A percentile compares a stretch with the other conserved stretches of the same genome.
Evolutionary conservation across 148 eudicot species (phyloP).

Genomic region (Rhododendron henanense): DNA sequence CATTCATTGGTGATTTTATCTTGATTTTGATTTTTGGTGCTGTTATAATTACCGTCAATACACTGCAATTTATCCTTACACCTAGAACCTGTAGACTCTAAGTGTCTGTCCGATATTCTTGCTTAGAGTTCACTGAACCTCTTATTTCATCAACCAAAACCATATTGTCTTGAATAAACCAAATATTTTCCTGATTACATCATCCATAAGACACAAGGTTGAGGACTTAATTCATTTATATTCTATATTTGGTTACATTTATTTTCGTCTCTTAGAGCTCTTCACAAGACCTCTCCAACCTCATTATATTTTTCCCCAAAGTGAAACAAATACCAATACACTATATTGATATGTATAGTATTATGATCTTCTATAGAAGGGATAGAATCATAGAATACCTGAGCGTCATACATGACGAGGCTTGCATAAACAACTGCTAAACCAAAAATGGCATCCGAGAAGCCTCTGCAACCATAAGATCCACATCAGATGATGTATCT

Average conservation of each 20-base stretch:
- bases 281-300: neutral
- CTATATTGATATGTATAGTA: neutral
- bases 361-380: neutral
- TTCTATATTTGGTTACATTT: neutral
- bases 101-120: neutral
- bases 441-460: conserved; percentile 82
- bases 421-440: conserved; percentile 79
- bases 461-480: conserved; percentile 57
- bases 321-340: neutral
- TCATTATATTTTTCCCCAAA: neutral
- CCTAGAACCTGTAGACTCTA: neutral
- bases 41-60: neutral
- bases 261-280: neutral
- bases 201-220: neutral
- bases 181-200: neutral
- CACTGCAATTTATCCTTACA: neutral
- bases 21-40: neutral
- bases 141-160: neutral
- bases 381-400: conserved; percentile 46
- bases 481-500: neutral
- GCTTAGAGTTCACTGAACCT: neutral
- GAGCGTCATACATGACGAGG: conserved; percentile 91
- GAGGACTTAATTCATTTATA: neutral
- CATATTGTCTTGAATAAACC: neutral
- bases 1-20: neutral